Evolutionary conservation across 2,329 filamentous ascomycete genomes (phyloP).

Genomic region (Penicillium vulpinum): DNA sequence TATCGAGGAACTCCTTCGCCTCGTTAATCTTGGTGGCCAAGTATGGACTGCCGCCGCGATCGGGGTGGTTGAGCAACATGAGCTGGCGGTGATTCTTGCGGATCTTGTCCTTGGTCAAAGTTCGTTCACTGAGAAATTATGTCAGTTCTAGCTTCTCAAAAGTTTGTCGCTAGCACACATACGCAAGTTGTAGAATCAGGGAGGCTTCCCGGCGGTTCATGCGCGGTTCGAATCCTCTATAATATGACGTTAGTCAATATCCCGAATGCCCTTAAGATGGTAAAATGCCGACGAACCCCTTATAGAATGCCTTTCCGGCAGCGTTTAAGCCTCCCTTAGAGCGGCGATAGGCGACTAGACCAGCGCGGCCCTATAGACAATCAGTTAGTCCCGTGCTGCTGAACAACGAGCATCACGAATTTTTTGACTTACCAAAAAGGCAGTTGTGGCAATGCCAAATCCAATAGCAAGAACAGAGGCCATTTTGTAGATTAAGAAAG

Average conservation of each 20-base stretch:
- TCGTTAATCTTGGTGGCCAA: conserved; percentile 98
- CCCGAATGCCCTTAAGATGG: background rate
- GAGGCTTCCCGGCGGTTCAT: conserved; percentile 93
- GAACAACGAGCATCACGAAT: too few relatives aligned
- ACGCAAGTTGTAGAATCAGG: conserved; percentile 89
- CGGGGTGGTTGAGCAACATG: conserved; percentile 97
- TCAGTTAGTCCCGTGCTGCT: conserved; percentile 10
- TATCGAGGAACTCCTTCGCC: conserved; percentile 94
- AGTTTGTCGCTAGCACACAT: conserved; percentile 38
- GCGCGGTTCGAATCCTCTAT: conserved; percentile 80
- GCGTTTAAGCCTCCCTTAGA: conserved; percentile 69
- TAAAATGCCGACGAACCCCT: conserved; percentile 57
- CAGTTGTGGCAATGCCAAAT: conserved; percentile 56
- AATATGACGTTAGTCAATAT: conserved; percentile 6
- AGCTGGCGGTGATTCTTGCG: conserved; percentile 93
- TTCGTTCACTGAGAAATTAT: conserved; percentile 67
- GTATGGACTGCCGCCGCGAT: conserved; percentile 94
- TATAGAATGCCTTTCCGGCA: conserved; percentile 91
- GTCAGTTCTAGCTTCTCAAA: background rate
- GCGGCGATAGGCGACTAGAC: conserved; percentile 81
- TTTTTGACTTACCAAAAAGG: conserved; percentile 69
- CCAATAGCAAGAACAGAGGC: conserved; percentile 46
- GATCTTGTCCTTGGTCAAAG: conserved; percentile 86
- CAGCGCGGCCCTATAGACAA: conserved; percentile 74
- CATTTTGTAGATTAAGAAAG: conserved; percentile 33